Evolutionary conservation across 331 rosid genomes (phyloP).

Genomic region (Malus hybrid): DNA sequence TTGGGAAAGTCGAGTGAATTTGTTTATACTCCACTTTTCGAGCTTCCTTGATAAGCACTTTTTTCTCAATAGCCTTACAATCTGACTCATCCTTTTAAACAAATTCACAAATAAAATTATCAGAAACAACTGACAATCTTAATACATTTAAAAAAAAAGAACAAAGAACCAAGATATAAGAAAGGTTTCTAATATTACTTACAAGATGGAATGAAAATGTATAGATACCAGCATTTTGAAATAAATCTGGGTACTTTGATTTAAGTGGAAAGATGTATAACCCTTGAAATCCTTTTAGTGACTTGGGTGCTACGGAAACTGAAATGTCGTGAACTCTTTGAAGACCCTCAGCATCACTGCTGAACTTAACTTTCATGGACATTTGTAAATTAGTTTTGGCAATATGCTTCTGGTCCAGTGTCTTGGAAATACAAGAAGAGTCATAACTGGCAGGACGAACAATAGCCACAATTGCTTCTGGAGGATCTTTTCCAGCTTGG

Average conservation of each 20-base stretch:
- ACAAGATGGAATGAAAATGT: constrained; percentile 37
- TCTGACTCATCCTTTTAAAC: constrained; percentile 21
- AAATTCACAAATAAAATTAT: background rate
- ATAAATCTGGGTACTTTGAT: constrained; percentile 5
- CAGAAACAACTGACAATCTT: background rate
- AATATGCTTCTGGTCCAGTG: constrained; percentile 27
- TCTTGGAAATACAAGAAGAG: constrained; percentile 3
- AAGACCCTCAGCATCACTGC: background rate
- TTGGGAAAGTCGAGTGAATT: background rate
- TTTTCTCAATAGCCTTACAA: constrained; percentile 13
- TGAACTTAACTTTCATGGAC: constrained; percentile 22
- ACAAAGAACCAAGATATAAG: background rate
- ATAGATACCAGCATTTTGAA: constrained; percentile 26
- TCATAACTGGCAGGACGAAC: constrained; percentile 24
- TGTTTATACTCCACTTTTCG: background rate
- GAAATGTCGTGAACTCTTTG: background rate
- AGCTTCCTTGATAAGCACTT: constrained; percentile 24
- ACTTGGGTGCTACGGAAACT: constrained; percentile 10
- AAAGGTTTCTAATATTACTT: constrained; percentile 12
- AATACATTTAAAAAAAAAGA: background rate
- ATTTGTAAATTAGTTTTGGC: constrained; percentile 18
- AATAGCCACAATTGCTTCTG: constrained; percentile 29
- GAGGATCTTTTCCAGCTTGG: constrained; percentile 32
- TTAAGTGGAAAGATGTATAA: constrained; percentile 30
- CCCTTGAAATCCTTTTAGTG: constrained; percentile 24